Base-by-base conservation (phyloP, 495 filamentous ascomycete genomes). In the Poronia punctata region DNA sequence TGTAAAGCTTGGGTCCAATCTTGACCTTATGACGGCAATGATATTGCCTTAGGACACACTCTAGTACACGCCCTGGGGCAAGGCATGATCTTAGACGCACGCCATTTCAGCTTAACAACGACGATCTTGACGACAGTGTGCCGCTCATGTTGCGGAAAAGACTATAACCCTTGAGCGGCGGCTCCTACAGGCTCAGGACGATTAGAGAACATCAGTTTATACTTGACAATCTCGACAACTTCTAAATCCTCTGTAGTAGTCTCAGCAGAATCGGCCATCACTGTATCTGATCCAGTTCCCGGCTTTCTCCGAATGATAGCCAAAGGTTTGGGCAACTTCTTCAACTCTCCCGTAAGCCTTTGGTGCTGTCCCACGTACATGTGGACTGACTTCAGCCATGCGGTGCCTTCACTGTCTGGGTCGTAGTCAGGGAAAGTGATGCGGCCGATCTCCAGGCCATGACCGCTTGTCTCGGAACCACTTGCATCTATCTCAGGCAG, bases 331-430 rank as follows among this genome's bases (percentile, higher is more conserved):
- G 70, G 67, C 5, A 97, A 59, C 53, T 86, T 92, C 74, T 88
- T 93, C 7, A 93, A 80, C 59, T 97, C 88, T 7, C 92, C 92
- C 1, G 79, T 83, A 59, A 98, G 73, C 33, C 90, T 75, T 65
- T 98, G 92, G 54, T 96, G 83, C 59, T 80, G 73, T 8, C 92
- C 92, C 4, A 96, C 76, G 55, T 88, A 95, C 23, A 97, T 60
- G 59, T 92, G 86, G 18, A 86, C 87, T 25, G 73, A 67, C 61
- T 88, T 92, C 85, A 90, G 92, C 89, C 88, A 94, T 15, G 71
- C 70, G 6, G 71, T 78, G 34, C 66, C 66, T 29, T 67, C 54
- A 4, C 66, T 48, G 18, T 76, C 66, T 4, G 67, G 58, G 42
- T 71, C 37, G 49, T 85, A 86, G 40, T 85, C 75, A 4, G 86